A percentile compares a stretch with the other conserved stretches of the same genome.
phyloP scores from a whole-genome alignment of 768 basidiomycete genomes.

The Kwoniella newhampshirensis region DNA sequence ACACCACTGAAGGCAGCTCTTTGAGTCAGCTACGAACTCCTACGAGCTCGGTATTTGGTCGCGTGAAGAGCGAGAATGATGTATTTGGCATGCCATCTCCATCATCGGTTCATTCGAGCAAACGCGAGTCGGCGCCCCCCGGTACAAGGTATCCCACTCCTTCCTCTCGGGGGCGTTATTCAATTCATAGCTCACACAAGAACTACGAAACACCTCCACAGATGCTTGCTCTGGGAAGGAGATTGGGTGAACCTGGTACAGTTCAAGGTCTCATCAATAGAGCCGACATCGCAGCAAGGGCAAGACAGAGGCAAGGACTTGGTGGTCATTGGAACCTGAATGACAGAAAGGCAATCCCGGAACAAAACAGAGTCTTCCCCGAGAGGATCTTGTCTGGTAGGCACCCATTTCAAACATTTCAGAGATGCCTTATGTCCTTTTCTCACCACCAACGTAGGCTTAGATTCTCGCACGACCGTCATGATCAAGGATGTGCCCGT shows the following conservation, averaged over 20 bases:
- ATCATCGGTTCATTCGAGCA: conserved; percentile 8
- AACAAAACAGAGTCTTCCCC: conserved; percentile 36
- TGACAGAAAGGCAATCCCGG: conserved; percentile 29
- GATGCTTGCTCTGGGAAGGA: conserved; percentile 20
- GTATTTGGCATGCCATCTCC: conserved; percentile 10
- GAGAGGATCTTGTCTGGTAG: conserved; percentile 38
- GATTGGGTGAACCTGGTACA: conserved; percentile 27
- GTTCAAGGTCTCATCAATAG: conserved; percentile 22
- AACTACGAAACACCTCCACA: conserved; percentile 9
- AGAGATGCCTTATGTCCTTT: too few species aligned
- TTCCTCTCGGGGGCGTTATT: neutral
- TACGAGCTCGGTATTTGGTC: conserved; percentile 4
- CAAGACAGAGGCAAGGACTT: conserved; percentile 22
- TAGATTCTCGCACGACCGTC: conserved; percentile 47
- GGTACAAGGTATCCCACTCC: conserved; percentile 2
- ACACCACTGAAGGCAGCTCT: conserved; percentile 1
- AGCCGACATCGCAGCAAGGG: conserved; percentile 18
- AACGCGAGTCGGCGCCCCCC: neutral
- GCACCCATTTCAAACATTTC: conserved; percentile 12
- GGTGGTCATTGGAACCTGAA: conserved; percentile 24
- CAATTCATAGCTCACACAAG: neutral
- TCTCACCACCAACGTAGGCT: too few species aligned
- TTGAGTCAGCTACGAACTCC: conserved; percentile 12
- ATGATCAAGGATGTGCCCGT: conserved; percentile 54
- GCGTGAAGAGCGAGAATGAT: conserved; percentile 9